These are phyloP conservation scores for Venturia carpophila DNA, from an alignment of 2,329 filamentous ascomycete species.

Conservation along the genomic window DNA sequence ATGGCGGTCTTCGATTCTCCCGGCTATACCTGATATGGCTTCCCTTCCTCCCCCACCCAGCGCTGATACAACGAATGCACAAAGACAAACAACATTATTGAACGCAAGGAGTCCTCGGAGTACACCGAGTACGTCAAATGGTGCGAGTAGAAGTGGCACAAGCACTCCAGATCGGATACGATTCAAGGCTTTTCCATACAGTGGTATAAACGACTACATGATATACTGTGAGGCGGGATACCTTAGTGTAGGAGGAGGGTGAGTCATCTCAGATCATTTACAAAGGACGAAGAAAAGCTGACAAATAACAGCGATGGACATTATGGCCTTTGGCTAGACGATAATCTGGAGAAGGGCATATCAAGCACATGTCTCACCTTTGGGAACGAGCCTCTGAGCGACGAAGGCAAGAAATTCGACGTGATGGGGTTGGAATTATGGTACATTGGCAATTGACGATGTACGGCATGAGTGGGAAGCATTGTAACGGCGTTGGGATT, in stretches of 20 bases:
- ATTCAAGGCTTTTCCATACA: conserved; percentile 97
- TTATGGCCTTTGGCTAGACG: conserved; percentile 90
- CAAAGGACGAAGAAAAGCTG: background rate
- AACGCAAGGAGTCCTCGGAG: conserved; percentile 18
- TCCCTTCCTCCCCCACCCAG: conserved; percentile 62
- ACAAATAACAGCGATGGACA: conserved; percentile 57
- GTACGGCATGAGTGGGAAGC: background rate
- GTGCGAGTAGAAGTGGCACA: conserved; percentile 37
- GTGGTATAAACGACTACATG: conserved; percentile 91
- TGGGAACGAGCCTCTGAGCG: conserved; percentile 87
- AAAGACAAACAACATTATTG: conserved; percentile 53
- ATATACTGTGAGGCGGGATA: conserved; percentile 85
- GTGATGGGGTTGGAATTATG: conserved; percentile 87
- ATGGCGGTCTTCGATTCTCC: conserved; percentile 66
- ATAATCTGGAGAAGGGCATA: conserved; percentile 73
- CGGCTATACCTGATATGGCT: conserved; percentile 41
- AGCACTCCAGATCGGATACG: conserved; percentile 67
- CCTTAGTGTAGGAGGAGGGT: conserved; percentile 76
- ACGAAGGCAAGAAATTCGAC: conserved; percentile 86
- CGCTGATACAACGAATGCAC: conserved; percentile 54
- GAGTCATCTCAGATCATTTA: conserved; percentile 26
- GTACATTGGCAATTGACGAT: conserved; percentile 62
- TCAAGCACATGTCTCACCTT: conserved; percentile 84
- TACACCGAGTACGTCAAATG: conserved; percentile 23
- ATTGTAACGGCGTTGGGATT: background rate